Conservation (phyloP, 1,284 basidiomycete species). For the Ceratobasidium sp. region DNA sequence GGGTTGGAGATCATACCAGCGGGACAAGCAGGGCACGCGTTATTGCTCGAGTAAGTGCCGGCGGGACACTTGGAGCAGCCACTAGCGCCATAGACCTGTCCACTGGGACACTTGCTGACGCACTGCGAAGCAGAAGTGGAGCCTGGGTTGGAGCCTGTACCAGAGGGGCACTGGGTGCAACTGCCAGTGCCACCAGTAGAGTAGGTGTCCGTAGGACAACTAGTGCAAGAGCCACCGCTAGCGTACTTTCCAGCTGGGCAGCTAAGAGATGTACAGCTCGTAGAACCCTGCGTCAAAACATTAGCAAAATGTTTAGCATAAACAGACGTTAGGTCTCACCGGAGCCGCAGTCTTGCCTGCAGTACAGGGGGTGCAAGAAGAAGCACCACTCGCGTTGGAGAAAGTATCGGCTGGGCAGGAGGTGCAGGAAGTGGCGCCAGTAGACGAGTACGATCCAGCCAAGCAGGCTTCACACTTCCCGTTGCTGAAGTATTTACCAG, state of each 20-base stretch:
- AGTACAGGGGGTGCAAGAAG: background rate
- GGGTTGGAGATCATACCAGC: background rate
- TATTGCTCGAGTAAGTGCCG: constrained; percentile 13
- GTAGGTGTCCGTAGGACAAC: constrained; percentile 1
- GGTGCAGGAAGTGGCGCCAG: background rate
- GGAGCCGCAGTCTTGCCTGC: background rate
- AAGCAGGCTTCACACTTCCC: constrained; percentile 10
- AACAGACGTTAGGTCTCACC: background rate
- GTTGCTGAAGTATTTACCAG: constrained; percentile 3
- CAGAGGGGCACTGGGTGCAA: constrained; percentile 2
- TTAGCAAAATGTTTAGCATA: constrained; percentile 1
- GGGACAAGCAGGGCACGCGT: background rate
- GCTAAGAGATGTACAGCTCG: background rate
- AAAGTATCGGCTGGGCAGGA: constrained; percentile 1
- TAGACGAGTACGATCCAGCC: background rate
- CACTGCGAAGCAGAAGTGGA: background rate
- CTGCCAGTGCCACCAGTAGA: background rate
- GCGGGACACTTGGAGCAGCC: constrained; percentile 5
- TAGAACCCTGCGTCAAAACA: background rate
- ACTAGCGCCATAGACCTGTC: background rate
- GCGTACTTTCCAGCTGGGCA: constrained; percentile 2
- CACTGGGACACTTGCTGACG: background rate
- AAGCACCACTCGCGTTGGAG: background rate
- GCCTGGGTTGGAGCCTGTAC: background rate
- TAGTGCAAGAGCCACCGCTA: background rate